phyloP scores from a whole-genome alignment of 2,329 filamentous ascomycete genomes.

The Diplodia mutila region DNA sequence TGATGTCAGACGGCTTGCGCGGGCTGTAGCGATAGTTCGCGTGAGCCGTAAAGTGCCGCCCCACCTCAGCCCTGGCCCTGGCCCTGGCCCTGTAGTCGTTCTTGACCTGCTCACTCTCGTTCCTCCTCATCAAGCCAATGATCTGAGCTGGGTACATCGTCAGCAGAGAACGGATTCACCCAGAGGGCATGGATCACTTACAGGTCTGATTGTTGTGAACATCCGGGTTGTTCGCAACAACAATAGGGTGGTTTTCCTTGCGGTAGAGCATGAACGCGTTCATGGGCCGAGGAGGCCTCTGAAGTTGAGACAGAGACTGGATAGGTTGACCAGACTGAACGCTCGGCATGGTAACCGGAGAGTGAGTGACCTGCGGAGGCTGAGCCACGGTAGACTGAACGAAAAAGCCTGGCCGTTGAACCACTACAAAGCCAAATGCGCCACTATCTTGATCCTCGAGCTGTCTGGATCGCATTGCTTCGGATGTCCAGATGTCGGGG shows the following conservation, averaged over 20 bases:
- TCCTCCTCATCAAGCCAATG: slow-evolving; percentile 14
- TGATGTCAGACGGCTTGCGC: not conserved
- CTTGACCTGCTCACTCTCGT: not conserved
- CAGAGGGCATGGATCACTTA: not conserved
- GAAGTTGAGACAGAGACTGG: not conserved
- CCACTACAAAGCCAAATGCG: too few relatives aligned
- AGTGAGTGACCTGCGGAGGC: not conserved
- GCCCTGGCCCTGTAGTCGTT: too few relatives aligned
- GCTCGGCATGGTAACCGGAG: not conserved
- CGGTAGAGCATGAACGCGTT: slow-evolving; percentile 22
- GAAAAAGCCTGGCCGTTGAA: too few relatives aligned
- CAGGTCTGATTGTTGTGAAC: slow-evolving; percentile 16
- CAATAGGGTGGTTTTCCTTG: not conserved
- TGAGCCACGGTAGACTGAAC: not conserved
- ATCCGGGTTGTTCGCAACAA: not conserved
- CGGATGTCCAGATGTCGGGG: too few relatives aligned
- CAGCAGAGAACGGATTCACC: not conserved
- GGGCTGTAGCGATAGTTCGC: too few relatives aligned
- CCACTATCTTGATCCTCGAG: too few relatives aligned
- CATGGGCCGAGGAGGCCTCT: not conserved
- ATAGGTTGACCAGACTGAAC: too few relatives aligned
- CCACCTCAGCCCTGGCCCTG: too few relatives aligned
- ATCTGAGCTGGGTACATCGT: slow-evolving; percentile 4
- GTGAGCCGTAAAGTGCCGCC: too few relatives aligned
- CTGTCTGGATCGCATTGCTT: too few relatives aligned